Evolutionary conservation across 2,329 filamentous ascomycete genomes (phyloP).

Genomic region (Aspergillus uvarum): DNA sequence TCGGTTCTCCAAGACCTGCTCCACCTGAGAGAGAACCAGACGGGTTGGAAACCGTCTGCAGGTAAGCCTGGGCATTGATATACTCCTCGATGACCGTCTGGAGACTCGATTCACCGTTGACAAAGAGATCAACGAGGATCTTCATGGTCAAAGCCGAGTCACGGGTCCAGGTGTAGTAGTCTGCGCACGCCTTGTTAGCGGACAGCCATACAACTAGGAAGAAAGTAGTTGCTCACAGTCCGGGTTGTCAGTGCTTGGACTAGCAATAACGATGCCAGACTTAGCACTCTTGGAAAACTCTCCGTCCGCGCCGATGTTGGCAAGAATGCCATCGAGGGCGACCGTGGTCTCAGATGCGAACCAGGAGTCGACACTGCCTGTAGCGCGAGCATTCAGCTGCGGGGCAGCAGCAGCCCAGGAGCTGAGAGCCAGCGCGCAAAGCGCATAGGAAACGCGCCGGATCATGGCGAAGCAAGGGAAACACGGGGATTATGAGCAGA

Average conservation of each 20-base stretch:
- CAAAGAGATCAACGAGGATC: conserved; percentile 65
- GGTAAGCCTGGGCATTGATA: conserved; percentile 63
- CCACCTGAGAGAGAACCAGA: conserved; percentile 56
- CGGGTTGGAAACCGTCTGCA: conserved; percentile 68
- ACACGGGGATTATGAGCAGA: not conserved
- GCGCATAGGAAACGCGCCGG: not conserved
- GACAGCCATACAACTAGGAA: conserved; percentile 1
- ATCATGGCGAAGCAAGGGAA: not conserved
- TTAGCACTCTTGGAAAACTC: conserved; percentile 9
- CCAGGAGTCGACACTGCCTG: conserved; percentile 9
- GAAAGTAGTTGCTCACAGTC: conserved; percentile 48
- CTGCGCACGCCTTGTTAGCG: conserved; percentile 41
- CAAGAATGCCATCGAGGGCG: conserved; percentile 11
- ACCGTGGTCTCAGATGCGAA: conserved; percentile 8
- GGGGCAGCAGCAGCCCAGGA: not conserved
- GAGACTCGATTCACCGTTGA: conserved; percentile 58
- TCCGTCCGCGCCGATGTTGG: conserved; percentile 14
- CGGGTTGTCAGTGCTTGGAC: conserved; percentile 39
- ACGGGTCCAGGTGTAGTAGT: conserved; percentile 77
- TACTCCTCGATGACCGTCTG: conserved; percentile 66
- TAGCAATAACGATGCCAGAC: conserved; percentile 14
- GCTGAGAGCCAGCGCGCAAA: not conserved
- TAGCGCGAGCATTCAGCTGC: not conserved
- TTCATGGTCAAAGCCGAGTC: conserved; percentile 72
- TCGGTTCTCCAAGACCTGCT: conserved; percentile 66